These are phyloP conservation scores for Aspergillus bombycis DNA, from an alignment of 2,329 filamentous ascomycete genomes.

Conservation along the genomic window DNA sequence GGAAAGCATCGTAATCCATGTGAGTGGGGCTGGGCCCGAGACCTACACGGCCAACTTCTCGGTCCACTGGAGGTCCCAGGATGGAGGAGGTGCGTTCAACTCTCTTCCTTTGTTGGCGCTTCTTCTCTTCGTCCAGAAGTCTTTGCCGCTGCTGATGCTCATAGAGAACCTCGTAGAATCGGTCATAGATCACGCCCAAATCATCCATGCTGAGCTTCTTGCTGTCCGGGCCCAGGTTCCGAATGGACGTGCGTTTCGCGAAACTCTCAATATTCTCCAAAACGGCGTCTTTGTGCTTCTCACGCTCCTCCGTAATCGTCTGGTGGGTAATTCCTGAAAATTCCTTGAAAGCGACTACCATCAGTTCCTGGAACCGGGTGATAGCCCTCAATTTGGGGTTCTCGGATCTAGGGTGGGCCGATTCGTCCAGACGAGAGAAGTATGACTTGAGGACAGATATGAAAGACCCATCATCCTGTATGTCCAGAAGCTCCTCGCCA, in stretches of 20 bases:
- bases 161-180: conserved; percentile 90
- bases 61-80: conserved; percentile 54
- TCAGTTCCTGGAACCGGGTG: conserved; percentile 94
- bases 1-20: conserved; percentile 97
- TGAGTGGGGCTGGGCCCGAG: conserved; percentile 85
- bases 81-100: conserved; percentile 45
- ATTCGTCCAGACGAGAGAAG: conserved; percentile 90
- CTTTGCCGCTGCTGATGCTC: conserved; percentile 83
- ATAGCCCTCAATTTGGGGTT: conserved; percentile 93
- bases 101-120: conserved; percentile 65
- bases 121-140: conserved; percentile 74
- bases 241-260: conserved; percentile 92
- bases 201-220: conserved; percentile 86
- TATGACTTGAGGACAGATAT: conserved; percentile 96
- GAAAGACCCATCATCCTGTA: conserved; percentile 91
- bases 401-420: conserved; percentile 91
- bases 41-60: conserved; percentile 84
- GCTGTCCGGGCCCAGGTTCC: conserved; percentile 93
- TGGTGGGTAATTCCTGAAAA: conserved; percentile 94
- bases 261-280: conserved; percentile 96
- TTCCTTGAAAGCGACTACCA: conserved; percentile 99
- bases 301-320: conserved; percentile 83
- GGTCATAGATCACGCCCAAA: conserved; percentile 86
- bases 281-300: conserved; percentile 92
- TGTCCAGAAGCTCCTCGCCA: conserved; percentile 91